phyloP scores from a whole-genome alignment of 2,329 filamentous ascomycete species.

The Hawksworthiomyces lignivorus region DNA sequence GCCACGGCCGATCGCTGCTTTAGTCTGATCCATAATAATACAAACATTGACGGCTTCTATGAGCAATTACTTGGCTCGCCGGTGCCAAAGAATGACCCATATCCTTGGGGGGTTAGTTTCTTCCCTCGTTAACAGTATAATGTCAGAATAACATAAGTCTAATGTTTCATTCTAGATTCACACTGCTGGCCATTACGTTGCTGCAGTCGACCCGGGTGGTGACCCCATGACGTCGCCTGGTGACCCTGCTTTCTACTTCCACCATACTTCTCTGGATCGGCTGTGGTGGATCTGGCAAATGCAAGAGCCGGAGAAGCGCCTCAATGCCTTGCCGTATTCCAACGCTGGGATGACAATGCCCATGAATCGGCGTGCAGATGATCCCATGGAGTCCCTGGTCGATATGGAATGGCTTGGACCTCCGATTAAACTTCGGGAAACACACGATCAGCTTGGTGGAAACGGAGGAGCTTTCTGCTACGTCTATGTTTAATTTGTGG shows the following conservation, averaged over 20 bases:
- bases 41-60: slow-evolving; percentile 13
- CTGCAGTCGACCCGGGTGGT: slow-evolving; percentile 28
- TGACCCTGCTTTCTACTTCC: slow-evolving; percentile 33
- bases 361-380: slow-evolving; percentile 1
- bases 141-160: not conserved
- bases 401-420: slow-evolving; percentile 21
- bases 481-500: slow-evolving; percentile 20
- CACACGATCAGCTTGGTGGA: slow-evolving; percentile 22
- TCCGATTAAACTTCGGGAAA: slow-evolving; percentile 16
- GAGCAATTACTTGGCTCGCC: slow-evolving; percentile 15
- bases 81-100: slow-evolving; percentile 10
- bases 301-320: slow-evolving; percentile 27
- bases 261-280: slow-evolving; percentile 30
- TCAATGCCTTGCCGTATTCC: slow-evolving; percentile 19
- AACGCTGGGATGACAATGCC: slow-evolving; percentile 19
- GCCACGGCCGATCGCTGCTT: slow-evolving; percentile 19
- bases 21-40: slow-evolving; percentile 12
- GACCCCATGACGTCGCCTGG: slow-evolving; percentile 28
- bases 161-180: slow-evolving; percentile 27
- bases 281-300: slow-evolving; percentile 36
- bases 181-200: slow-evolving; percentile 28
- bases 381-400: slow-evolving; percentile 11
- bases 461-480: slow-evolving; percentile 21
- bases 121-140: not conserved
- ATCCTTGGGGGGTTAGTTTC: slow-evolving; percentile 13